Base-by-base conservation (phyloP, 208 protist species). In the Leishmania amazonensis region DNA sequence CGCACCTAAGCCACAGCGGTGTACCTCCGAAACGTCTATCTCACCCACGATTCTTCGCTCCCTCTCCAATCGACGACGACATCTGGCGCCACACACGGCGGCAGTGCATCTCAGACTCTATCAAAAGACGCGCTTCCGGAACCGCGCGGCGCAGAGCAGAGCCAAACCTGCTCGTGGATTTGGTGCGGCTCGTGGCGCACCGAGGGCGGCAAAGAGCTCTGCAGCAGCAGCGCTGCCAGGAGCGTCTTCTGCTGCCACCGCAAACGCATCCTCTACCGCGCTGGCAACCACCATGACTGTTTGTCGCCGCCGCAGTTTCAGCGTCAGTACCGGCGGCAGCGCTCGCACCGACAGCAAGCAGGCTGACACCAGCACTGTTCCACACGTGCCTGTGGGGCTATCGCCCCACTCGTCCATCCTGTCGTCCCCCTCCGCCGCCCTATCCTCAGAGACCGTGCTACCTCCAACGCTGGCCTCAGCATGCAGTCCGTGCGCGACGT, bases 261-360 rank as follows among this genome's bases (percentile, higher is more conserved):
- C 40, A 62, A 6, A 15, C 13, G 21, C 73, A 17, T 19, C 49
- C 15, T 57, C 73, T 45, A 73, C 60, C 3, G 64, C 45, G 11
- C 64, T 72, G 28, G 58, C 64, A 42, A 72, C 76, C 53, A 64
- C 64, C 31, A 73, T 80, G 64, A 31, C 45, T 38, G 76, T n/a
- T 21, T 47, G 42, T 45, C 64, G 62, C 21, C 64, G 28, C 42
- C 9, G 64, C 28, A 60, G 75, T 49, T n/a, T 42, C 42, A 49
- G 31, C 35, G 49, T 28, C 73, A 58, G 75, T 21, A 31, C 28
- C 40, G 21, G 73, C 24, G 19, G 73, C 51, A 21, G 42, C 49
- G 13, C n/a, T 2, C 31, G 31, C 53, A 28, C 73, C 13, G 49
- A 42, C 51, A 74, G 24, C 45, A 74, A 74, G 47, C 70, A 42